Base-by-base conservation (phyloP, 2,329 filamentous ascomycete genomes). In the Aspergillus novofumigatus region DNA sequence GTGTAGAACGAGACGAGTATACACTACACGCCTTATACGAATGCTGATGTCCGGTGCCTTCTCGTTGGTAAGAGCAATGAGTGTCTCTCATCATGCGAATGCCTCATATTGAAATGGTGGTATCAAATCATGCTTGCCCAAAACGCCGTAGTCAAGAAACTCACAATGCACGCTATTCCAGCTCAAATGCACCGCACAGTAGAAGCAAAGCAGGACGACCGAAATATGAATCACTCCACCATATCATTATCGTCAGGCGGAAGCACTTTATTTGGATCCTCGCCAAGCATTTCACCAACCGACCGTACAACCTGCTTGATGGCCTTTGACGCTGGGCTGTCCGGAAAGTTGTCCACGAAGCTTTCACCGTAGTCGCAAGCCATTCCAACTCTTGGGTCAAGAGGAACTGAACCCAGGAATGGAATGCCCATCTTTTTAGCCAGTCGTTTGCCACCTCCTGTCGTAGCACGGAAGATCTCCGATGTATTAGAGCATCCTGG, bases 281-380 rank as follows among this genome's bases (percentile, higher is more conserved):
- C 76, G 3, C 86, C 87, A 61, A 91, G 79, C 71, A 89, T 79
- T 62, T 80, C 77, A 20, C 85, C 86, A 52, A 97, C 81, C 50
- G 84, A 83, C 67, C 83, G 85, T 38, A 99, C 92, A 9, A 99
- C 92, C 38, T 81, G 80, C 75, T 86, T 88, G 59, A 99, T 84
- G 3, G 93, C 92, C 64, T 82, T 79, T 68, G 91, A 96, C 1
- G 94, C 92, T 35, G 94, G 93, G 64, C 91, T 96, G 66, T 97
- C 92, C 0, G 93, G 91, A 73, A 91, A 99, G 25, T 86, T 88
- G 69, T 97, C 92, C 69, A 97, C 90, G 75, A 95, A 99, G 75
- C 92, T 97, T 83, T 99, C 94, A 4, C 95, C 94, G 74, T 90
- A 97, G 74, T 99, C 94, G 69, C 93, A 97, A 2, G 92, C 89